A percentile compares a stretch with the other conserved stretches of the same genome.
Evolutionary conservation across 2,329 filamentous ascomycete genomes (phyloP).

Genomic region (Penicillium sp.): DNA sequence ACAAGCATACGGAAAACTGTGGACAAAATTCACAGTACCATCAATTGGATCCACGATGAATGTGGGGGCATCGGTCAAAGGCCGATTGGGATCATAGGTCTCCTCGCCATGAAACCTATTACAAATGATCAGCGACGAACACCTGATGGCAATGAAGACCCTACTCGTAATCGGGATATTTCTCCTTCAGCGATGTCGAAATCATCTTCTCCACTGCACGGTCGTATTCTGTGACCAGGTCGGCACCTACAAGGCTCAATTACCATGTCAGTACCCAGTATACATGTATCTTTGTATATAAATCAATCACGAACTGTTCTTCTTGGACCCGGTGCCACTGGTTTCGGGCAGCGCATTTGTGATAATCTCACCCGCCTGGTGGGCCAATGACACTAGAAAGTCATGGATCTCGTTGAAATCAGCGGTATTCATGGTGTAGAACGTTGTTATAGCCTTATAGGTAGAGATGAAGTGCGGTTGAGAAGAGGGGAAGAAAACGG

Average conservation of each 20-base stretch:
- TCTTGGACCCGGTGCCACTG: constrained; percentile 43
- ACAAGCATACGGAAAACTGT: constrained; percentile 59
- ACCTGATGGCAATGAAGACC: constrained; percentile 14
- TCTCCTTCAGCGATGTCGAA: constrained; percentile 50
- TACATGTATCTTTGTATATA: not conserved
- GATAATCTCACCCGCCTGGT: constrained; percentile 45
- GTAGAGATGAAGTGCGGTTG: not conserved
- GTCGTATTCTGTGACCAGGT: constrained; percentile 66
- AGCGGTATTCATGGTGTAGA: constrained; percentile 14
- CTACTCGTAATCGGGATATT: constrained; percentile 56
- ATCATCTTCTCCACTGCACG: constrained; percentile 62
- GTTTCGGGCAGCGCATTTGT: constrained; percentile 43
- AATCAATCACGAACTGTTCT: constrained; percentile 41
- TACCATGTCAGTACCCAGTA: not conserved
- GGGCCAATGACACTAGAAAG: constrained; percentile 41
- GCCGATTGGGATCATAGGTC: constrained; percentile 57
- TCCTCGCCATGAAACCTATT: constrained; percentile 60
- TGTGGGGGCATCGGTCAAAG: constrained; percentile 56
- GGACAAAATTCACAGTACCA: constrained; percentile 67
- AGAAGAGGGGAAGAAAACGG: not conserved
- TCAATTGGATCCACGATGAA: constrained; percentile 67
- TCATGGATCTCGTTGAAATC: constrained; percentile 45
- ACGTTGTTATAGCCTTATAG: not conserved
- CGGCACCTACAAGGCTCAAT: constrained; percentile 47
- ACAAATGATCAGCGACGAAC: not conserved